These are phyloP conservation scores for Penicillium janthinellum DNA, from an alignment of 2,329 filamentous ascomycete genomes.

Conservation along the genomic window DNA sequence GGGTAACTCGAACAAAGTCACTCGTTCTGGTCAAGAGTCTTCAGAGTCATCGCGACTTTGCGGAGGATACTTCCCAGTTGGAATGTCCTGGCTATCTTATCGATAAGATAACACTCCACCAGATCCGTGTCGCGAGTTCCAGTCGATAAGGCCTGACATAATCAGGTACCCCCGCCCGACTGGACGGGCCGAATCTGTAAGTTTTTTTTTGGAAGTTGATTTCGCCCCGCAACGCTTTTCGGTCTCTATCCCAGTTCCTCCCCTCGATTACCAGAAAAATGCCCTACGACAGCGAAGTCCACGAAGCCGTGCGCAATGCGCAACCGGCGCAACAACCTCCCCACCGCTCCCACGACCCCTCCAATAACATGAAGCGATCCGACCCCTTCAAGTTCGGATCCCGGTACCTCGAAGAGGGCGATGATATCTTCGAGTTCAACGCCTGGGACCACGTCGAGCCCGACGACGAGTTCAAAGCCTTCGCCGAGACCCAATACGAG, in stretches of 20 bases:
- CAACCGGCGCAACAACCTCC: constrained; percentile 52
- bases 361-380: constrained; percentile 78
- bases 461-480: constrained; percentile 83
- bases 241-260: neutral
- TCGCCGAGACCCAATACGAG: constrained; percentile 79
- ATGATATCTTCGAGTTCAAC: constrained; percentile 96
- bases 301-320: constrained; percentile 47
- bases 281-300: constrained; percentile 14
- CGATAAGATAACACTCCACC: neutral
- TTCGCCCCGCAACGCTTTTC: neutral
- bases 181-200: neutral
- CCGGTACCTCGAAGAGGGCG: constrained; percentile 76
- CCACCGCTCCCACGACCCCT: constrained; percentile 68
- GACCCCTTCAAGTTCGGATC: constrained; percentile 97
- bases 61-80: neutral
- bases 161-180: constrained; percentile 9
- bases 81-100: neutral
- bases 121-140: neutral
- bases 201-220: constrained; percentile 5
- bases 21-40: no score
- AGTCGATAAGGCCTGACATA: constrained; percentile 3
- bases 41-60: no score
- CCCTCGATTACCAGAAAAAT: constrained; percentile 7
- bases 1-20: no score
- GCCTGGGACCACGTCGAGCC: constrained; percentile 98